Evolutionary conservation across 306 rosid species (phyloP), one percentile per base, ranked within the genome.

Genomic region (Geum urbanum): DNA sequence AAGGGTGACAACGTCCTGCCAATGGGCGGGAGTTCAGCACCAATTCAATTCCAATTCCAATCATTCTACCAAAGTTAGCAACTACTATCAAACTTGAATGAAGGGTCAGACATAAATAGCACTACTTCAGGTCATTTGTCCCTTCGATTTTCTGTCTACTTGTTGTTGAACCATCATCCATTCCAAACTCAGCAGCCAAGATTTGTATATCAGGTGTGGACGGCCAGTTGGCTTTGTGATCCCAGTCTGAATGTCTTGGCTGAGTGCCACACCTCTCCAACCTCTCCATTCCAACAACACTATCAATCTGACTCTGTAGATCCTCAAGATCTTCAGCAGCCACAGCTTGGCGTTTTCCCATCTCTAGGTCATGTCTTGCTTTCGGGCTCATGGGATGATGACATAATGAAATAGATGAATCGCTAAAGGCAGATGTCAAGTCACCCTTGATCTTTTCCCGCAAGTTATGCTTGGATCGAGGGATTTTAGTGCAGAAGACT

Each of bases 301-400:
- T 77, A 7, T 77, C 85, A 24, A 81, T 78, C 63, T 81, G 85
- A 66, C 74, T 77, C 63, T 70, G 79, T 70, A 81, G n/a, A 39
- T 81, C 85, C 76, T 74, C 82, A 19, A 77, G 76, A 71, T 81
- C 85, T 60, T 73, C 85, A 62, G 79, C 77, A 35, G 65, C 80
- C 67, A 81, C 82, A 70, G 82, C 64, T 53, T 74, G 75, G 19
- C 85, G 71, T 63, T 74, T 81, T 62, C 80, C 85, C 63, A 24
- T 60, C 74, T 77, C 82, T 45, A 74, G 39, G 67, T 71, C 82
- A 37, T 63, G 44, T 51, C 79, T 77, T 77, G 57, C 46, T 71
- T 77, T 77, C 8, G 78, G 76, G 65, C 82, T 73, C 71, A 64
- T 57, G 49, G 66, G 37, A 61, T 54, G 37, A 61, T 54, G 72